Conservation (phyloP, 805 yeast genomes). For the Wickerhamiella bombiphila region DNA sequence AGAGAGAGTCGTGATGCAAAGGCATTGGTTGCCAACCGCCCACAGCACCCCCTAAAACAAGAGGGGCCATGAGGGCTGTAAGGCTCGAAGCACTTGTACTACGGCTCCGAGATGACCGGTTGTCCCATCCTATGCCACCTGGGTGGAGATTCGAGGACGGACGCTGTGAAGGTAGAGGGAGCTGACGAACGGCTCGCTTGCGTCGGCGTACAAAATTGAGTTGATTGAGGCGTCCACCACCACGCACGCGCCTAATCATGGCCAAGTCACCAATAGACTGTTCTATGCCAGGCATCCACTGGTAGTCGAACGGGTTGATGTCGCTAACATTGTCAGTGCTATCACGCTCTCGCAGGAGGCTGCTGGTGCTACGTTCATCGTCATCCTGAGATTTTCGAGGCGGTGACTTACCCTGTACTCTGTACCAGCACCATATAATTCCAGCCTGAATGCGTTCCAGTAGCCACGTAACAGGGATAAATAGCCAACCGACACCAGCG, state of each 20-base stretch:
- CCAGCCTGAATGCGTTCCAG: constrained; percentile 2
- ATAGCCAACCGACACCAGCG: constrained; percentile 18
- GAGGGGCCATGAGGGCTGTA: constrained; percentile 33
- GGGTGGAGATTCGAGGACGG: neutral
- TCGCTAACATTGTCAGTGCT: constrained; percentile 4
- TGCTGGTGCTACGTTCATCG: constrained; percentile 2
- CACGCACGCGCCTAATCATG: constrained; percentile 24
- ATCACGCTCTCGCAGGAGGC: constrained; percentile 1
- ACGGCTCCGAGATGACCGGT: neutral
- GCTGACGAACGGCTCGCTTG: neutral
- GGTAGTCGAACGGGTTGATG: constrained; percentile 14
- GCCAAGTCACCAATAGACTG: constrained; percentile 26
- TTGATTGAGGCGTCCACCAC: constrained; percentile 27
- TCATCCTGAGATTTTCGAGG: constrained; percentile 12
- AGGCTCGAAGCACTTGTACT: constrained; percentile 11
- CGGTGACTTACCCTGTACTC: constrained; percentile 6
- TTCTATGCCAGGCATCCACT: constrained; percentile 29
- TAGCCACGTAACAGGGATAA: constrained; percentile 16
- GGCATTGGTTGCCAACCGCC: constrained; percentile 28
- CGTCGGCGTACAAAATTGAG: constrained; percentile 4
- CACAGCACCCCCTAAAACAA: constrained; percentile 42
- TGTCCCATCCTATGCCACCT: neutral
- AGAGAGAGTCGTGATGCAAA: too few species aligned
- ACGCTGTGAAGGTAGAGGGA: neutral
- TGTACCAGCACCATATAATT: constrained; percentile 11